Base-by-base conservation (phyloP, 2,329 filamentous ascomycete genomes). In the Mycosphaerella sp. region DNA sequence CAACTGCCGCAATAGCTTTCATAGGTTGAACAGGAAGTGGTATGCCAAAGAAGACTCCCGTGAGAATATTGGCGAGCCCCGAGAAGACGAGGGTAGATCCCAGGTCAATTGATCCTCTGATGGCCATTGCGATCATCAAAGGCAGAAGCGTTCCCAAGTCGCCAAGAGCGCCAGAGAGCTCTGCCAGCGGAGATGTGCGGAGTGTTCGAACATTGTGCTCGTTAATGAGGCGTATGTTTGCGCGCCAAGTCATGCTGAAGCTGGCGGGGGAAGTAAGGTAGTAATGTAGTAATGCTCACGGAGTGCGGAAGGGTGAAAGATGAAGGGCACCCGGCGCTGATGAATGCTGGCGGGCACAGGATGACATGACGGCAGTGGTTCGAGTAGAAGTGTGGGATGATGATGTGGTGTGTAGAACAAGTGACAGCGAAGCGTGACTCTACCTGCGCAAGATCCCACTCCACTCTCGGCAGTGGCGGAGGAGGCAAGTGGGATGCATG, bases 81-180 rank as follows among this genome's bases (percentile, higher is more conserved):
- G 89, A 90, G 66, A 95, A 93, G 5, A 97, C 80, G 0, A 97
- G 78, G 0, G 91, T 96, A 42, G 84, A 84, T 21, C 87, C 82
- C 1, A 97, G 78, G 17, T 87, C 85, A 62, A 97, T 87, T 7
- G 87, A 90, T 30, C 79, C 76, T 58, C 87, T 86, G 25, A 87
- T 72, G 0, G 89, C 83, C 25, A 97, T 81, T 2, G 90, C 87
- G 63, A 95, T 88, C 75, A 93, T 87, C 49, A 96, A 81, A 42
- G 90, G 91, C 9, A 95, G 79, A 27, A 95, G 79, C 2, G 91
- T 96, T 57, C 91, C 91, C 37, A 96, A 77, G 66, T 96, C 91
- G 56, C 91, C 91, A 2, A 89, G 78, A 0, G 90, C 87, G 45
- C 91, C 91, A 1, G 91, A 95, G 47, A 97, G 81, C 72, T 97